phyloP scores from a whole-genome alignment of 2,329 filamentous ascomycete genomes.

The Diaporthe eres region DNA sequence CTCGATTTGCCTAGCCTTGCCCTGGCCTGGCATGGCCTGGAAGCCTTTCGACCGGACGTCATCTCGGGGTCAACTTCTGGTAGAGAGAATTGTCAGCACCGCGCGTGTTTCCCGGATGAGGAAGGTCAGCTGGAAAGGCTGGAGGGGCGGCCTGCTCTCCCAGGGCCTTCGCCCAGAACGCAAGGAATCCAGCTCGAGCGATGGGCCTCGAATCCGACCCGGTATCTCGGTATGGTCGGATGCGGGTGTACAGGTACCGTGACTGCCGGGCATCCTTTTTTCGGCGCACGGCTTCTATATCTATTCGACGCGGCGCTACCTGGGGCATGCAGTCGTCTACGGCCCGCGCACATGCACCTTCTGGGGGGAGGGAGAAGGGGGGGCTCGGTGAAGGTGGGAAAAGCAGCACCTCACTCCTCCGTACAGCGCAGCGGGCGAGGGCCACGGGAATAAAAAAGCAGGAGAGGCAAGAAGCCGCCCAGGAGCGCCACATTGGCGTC shows the following conservation, averaged over 20 bases:
- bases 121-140: slow-evolving; percentile 5
- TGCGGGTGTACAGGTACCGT: slow-evolving; percentile 1
- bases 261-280: slow-evolving; percentile 8
- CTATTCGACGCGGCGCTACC: slow-evolving; percentile 29
- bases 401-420: slow-evolving; percentile 12
- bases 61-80: background rate
- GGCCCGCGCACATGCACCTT: slow-evolving; percentile 9
- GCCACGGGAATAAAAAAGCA: slow-evolving; percentile 23
- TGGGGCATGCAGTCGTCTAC: background rate
- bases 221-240: slow-evolving; percentile 25
- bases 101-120: slow-evolving; percentile 7
- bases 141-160: background rate
- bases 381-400: slow-evolving; percentile 13
- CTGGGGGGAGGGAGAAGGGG: background rate
- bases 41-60: slow-evolving; percentile 21
- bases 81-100: slow-evolving; percentile 10
- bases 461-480: slow-evolving; percentile 10
- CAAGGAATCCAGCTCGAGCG: background rate
- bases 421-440: background rate
- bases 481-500: slow-evolving; percentile 22
- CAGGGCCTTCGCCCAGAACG: background rate
- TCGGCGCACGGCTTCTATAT: background rate
- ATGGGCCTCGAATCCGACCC: slow-evolving; percentile 10
- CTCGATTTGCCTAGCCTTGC: background rate
- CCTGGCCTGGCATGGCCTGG: background rate